Evolutionary conservation across 169 alveolate genomes (phyloP).

Genomic region (Eimeria acervulina): DNA sequence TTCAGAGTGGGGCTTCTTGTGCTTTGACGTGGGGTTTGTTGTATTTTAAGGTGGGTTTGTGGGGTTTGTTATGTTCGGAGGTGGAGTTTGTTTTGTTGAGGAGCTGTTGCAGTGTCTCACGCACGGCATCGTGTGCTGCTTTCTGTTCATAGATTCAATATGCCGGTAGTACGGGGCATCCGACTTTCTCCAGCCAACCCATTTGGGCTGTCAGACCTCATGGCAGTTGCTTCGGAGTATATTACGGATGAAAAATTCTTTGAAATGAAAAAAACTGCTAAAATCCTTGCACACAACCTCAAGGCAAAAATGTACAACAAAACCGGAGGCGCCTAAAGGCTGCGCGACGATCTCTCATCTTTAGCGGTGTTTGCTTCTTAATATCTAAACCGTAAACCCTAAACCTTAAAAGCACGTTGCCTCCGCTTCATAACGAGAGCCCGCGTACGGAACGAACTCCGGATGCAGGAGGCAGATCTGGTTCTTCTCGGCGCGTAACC

Average conservation of each 20-base stretch:
- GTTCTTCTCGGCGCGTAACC: background rate
- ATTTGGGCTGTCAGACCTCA: background rate
- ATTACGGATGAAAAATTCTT: slow-evolving; percentile 64
- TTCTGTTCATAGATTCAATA: background rate
- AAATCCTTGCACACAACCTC: slow-evolving; percentile 17
- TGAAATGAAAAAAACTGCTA: slow-evolving; percentile 60
- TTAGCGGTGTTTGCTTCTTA: background rate
- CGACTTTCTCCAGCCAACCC: slow-evolving; percentile 10
- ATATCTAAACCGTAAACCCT: background rate
- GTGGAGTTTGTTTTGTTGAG: background rate
- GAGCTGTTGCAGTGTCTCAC: background rate
- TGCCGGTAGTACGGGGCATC: slow-evolving; percentile 32
- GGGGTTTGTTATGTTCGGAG: background rate
- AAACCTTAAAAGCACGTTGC: too few species aligned
- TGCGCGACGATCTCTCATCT: background rate
- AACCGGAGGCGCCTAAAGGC: background rate
- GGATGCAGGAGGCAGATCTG: background rate
- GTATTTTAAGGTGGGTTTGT: background rate
- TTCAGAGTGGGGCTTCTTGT: background rate
- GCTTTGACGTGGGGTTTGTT: slow-evolving; percentile 30
- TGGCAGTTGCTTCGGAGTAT: slow-evolving; percentile 27
- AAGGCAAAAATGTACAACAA: background rate
- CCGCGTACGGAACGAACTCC: background rate
- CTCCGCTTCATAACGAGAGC: too few species aligned
- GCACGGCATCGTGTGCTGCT: background rate